Evolutionary conservation across 805 yeast species (phyloP), one percentile per base, ranked within the genome.

Genomic region (Ogataea ramenticola): DNA sequence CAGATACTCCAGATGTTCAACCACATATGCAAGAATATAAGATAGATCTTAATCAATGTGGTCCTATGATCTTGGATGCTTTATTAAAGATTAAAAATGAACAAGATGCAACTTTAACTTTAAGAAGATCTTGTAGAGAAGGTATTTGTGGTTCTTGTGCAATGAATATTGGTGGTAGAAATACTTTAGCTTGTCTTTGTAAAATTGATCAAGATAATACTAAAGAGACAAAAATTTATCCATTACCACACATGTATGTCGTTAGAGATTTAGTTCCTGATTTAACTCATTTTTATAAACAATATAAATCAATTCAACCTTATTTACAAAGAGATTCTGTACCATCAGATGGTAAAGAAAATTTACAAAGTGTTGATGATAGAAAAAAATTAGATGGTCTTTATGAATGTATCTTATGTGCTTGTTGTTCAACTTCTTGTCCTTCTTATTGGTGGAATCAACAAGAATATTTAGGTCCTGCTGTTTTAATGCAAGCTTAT

Each of bases 381-480:
- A 83, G 99, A 71, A 87, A 84, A 70, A 93, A 93, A 72, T 77
- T 91, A 62, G 98, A 93, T 66, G 99, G 99, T 45, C 71, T 93
- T 55, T 91, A 91, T 72, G 98, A 91, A 72, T 91, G 99, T 75
- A 91, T 91, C 59, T 74, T 91, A 63, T 91, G 99, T 74, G 99
- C 99, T 11, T 90, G 99, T 72, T 91, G 99, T 70, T 90, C 97
- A 31, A 93, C 99, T 42, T 82, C 98, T 17, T 93, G 99, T 74
- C 99, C 99, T 43, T 90, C 98, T 3, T 93, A 93, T 78, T 93
- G 99, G 99, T 93, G 99, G 99, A 93, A 93, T 72, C 96, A 88
- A 72, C 96, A 90, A 70, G 95, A 93, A 74, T 93, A 93, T 71
- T 74, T 93, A 57, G 99, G 99, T 46, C 99, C 99, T 22, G 99